Conservation (phyloP, 345 rosid species). For the Boechera stricta region DNA sequence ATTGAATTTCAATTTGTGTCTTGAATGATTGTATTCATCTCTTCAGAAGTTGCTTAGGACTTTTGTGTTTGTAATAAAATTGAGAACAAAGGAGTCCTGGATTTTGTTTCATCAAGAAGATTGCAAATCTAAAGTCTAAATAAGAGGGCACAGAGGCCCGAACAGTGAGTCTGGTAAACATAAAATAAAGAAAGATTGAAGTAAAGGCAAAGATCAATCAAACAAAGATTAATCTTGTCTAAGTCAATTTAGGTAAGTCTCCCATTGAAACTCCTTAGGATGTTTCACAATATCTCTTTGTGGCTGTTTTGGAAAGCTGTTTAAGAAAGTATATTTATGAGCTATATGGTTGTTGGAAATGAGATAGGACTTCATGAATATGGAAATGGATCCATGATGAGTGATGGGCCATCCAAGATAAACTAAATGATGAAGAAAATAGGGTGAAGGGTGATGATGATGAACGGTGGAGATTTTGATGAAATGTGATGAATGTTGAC, state of each 20-base stretch:
- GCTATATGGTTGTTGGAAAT: neutral
- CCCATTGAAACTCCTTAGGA: neutral
- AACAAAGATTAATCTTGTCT: neutral
- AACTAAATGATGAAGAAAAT: neutral
- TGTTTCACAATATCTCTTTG: too few relatives aligned
- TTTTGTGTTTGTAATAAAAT: constrained; percentile 32
- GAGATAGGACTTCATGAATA: neutral
- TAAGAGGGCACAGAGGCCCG: neutral
- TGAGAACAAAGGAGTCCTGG: constrained; percentile 23
- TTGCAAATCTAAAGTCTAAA: neutral
- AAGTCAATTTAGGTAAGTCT: neutral
- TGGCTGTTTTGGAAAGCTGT: too few relatives aligned
- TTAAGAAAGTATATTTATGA: neutral
- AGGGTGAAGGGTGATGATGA: neutral
- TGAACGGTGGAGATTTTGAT: neutral
- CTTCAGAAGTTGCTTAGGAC: constrained; percentile 1
- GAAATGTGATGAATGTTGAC: neutral
- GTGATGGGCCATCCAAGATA: constrained; percentile 1
- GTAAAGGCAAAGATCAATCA: neutral
- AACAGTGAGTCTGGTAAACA: neutral
- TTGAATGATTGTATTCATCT: constrained; percentile 20
- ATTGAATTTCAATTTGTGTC: constrained; percentile 6
- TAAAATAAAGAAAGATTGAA: neutral
- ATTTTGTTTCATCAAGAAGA: constrained; percentile 9
- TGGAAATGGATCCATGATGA: neutral